phyloP scores from a whole-genome alignment of 257 asterid species.

The Ilex asprella region DNA sequence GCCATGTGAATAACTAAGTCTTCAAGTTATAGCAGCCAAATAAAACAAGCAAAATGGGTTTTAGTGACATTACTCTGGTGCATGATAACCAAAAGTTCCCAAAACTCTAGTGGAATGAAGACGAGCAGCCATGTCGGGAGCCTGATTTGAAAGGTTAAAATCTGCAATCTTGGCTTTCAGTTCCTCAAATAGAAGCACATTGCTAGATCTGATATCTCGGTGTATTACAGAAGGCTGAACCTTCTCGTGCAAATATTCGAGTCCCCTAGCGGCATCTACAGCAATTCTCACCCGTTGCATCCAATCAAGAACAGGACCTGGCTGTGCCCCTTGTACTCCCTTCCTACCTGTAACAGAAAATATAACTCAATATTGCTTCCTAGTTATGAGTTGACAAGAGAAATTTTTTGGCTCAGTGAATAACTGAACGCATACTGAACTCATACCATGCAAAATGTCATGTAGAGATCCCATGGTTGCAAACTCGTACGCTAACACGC shows the following conservation, averaged over 20 bases:
- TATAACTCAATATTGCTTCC: not conserved
- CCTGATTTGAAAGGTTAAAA: constrained; percentile 92
- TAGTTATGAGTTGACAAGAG: not conserved
- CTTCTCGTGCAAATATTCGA: constrained; percentile 94
- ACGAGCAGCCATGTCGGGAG: constrained; percentile 99
- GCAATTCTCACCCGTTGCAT: constrained; percentile 91
- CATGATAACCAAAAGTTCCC: constrained; percentile 99
- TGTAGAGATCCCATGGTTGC: constrained; percentile 99
- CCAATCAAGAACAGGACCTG: constrained; percentile 99
- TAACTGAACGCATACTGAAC: constrained; percentile 6
- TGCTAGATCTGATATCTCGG: constrained; percentile 97
- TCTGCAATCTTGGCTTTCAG: constrained; percentile 90
- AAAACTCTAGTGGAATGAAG: constrained; percentile 97
- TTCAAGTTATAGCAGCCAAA: not conserved
- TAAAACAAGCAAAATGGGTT: not conserved
- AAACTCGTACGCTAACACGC: constrained; percentile 88
- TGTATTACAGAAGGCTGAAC: constrained; percentile 76
- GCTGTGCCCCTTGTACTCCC: constrained; percentile 98
- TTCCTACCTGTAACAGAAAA: constrained; percentile 62
- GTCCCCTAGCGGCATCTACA: constrained; percentile 96
- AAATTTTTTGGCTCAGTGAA: not conserved
- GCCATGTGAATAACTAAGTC: not conserved
- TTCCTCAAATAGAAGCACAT: constrained; percentile 90
- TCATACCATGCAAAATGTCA: constrained; percentile 86
- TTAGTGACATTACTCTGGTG: constrained; percentile 76